Conservation (phyloP, 257 asterid genomes). For the Pogostemon cablin region DNA sequence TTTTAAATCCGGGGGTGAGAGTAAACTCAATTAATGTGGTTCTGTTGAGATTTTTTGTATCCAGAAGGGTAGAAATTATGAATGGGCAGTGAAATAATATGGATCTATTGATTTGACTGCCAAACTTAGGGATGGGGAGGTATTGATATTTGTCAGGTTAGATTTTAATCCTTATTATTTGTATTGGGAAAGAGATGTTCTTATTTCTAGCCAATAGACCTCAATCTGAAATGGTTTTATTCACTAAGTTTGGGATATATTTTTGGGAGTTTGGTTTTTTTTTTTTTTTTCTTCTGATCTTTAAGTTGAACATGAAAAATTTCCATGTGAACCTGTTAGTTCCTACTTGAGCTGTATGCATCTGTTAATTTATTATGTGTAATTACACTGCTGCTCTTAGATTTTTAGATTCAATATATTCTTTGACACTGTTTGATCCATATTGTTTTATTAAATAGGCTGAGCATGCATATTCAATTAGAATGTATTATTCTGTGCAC, state of each 20-base stretch:
- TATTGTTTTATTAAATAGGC: constrained; percentile 14
- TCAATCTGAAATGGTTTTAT: not conserved
- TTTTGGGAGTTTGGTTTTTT: not conserved
- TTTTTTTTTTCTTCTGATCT: not conserved
- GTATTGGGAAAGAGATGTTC: not conserved
- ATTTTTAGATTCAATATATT: not conserved
- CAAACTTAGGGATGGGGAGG: constrained; percentile 5
- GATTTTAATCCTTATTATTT: not conserved
- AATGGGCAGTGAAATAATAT: constrained; percentile 7
- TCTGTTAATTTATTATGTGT: not conserved
- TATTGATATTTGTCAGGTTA: not conserved
- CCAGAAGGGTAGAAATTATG: not conserved
- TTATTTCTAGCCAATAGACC: not conserved
- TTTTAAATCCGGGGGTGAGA: not conserved
- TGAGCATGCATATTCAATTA: not conserved
- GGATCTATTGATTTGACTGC: constrained; percentile 25
- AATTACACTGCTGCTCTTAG: not conserved
- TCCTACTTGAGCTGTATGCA: not conserved
- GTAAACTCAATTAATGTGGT: constrained; percentile 25
- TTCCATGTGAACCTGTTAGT: not conserved
- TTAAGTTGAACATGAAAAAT: constrained; percentile 13
- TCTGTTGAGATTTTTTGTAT: constrained; percentile 19
- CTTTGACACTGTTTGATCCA: constrained; percentile 7
- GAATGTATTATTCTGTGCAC: constrained; percentile 2
- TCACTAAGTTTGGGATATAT: not conserved